Conservation (phyloP, 78 protist species). For the Planoprotostelium fungivorum region DNA sequence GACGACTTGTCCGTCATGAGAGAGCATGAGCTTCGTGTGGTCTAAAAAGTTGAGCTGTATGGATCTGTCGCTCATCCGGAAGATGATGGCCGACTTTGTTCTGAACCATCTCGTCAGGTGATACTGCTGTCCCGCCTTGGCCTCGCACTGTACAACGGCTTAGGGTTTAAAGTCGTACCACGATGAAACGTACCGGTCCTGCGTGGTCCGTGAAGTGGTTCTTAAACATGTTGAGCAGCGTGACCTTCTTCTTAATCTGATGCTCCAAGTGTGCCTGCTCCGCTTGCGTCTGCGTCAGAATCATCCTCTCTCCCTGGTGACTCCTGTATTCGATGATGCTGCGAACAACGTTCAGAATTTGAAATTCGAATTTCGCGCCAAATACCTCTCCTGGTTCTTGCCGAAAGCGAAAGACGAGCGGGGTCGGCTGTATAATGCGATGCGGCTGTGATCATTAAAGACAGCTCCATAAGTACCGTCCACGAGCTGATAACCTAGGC, state of each 20-base stretch:
- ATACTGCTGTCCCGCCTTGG: neutral
- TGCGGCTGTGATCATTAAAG: constrained; percentile 80
- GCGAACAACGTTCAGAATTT: too few species aligned
- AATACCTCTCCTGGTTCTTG: too few species aligned
- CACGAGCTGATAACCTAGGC: constrained; percentile 84
- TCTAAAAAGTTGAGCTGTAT: neutral
- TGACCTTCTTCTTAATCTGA: constrained; percentile 72
- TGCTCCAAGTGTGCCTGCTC: neutral
- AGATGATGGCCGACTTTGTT: neutral
- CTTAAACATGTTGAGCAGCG: constrained; percentile 77
- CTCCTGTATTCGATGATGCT: neutral
- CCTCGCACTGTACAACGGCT: neutral
- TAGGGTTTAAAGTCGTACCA: neutral
- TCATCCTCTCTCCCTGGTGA: constrained; percentile 10
- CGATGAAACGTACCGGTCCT: neutral
- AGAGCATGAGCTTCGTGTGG: neutral
- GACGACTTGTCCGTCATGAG: neutral
- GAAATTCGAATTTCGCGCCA: too few species aligned
- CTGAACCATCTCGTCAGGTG: neutral
- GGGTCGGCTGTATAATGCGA: neutral
- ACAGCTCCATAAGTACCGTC: constrained; percentile 78
- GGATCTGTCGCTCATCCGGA: neutral
- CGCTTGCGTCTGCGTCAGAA: constrained; percentile 8
- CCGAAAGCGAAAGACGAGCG: neutral
- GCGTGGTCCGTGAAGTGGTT: constrained; percentile 26